Conservation (phyloP, 106 monocot genomes). For the Cymbidium sinense region DNA sequence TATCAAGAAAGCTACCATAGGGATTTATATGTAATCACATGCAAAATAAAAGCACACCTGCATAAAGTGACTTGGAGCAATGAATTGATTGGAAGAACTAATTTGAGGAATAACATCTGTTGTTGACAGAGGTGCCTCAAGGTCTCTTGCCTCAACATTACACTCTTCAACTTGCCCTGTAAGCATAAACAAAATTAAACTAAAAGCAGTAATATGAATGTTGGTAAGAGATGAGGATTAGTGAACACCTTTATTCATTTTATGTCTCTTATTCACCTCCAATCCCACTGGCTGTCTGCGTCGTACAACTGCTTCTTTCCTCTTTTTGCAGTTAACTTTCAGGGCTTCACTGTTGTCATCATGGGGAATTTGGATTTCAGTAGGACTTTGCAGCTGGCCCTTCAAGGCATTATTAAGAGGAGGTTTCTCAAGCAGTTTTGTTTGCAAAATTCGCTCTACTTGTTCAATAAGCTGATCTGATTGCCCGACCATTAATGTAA, state of each 20-base stretch:
- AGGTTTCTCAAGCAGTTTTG: conserved; percentile 36
- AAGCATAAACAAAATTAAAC: background rate
- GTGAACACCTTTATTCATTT: conserved; percentile 43
- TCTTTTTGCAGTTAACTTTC: conserved; percentile 34
- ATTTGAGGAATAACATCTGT: conserved; percentile 21
- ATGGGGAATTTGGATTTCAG: conserved; percentile 18
- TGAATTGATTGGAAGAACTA: conserved; percentile 39
- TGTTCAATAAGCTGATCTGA: conserved; percentile 58
- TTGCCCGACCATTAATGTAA: conserved; percentile 47
- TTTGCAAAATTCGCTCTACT: conserved; percentile 49
- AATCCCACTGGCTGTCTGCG: conserved; percentile 29
- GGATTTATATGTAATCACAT: background rate
- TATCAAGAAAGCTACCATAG: background rate
- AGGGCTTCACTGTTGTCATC: conserved; percentile 26
- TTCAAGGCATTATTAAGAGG: conserved; percentile 19
- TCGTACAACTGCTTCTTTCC: conserved; percentile 24
- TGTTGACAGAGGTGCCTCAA: conserved; percentile 21
- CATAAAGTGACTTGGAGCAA: conserved; percentile 41
- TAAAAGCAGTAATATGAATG: background rate
- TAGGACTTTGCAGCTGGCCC: conserved; percentile 18
- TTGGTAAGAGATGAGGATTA: conserved; percentile 1
- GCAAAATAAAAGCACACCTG: conserved; percentile 28
- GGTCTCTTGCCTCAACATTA: conserved; percentile 29
- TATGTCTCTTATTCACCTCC: conserved; percentile 41
- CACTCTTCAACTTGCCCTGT: conserved; percentile 39